Evolutionary conservation across 2,329 filamentous ascomycete genomes (phyloP), one percentile per base, ranked within the genome.

Genomic region (Graphilbum ipis-grandicollis): DNA sequence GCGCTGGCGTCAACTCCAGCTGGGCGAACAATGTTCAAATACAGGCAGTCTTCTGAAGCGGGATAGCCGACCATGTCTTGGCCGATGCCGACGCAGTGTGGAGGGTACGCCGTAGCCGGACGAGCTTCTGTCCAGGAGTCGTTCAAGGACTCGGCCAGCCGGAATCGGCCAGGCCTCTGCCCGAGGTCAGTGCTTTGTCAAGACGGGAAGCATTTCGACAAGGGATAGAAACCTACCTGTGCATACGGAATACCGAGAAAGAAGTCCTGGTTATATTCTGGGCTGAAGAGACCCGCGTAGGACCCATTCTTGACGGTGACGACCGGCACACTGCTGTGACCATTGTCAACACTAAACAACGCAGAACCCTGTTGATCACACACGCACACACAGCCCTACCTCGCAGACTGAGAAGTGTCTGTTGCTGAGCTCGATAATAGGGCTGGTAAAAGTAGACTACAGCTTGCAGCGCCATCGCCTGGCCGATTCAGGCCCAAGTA

Each of bases 21-120:
- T 0, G 71, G 69, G 4, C 72, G 62, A 19, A 78, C 56, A 8
- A 79, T 60, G 44, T 76, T 78, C 41, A 78, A 53, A 32, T 68
- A 72, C 4, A 78, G 57, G 42, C 74, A 78, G 46, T 75, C 66
- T 46, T 77, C 73, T 10, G 57, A 48, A 23, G 44, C 31, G 9
- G 41, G 34, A 37, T 43, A 40, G 29, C 41, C 40, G 9, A 32
- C 32, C 43, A 50, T 45, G 25, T 52, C 50, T 9, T 17, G 33
- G 14, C 65, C 65, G 37, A 68, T 69, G n/a, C 63, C 63, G 26
- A 65, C 55, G 43, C 65, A 70, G 36, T 61, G 55, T 6, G 55
- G 50, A 0, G 59, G 56, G 40, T 67, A 66, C 12, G 56, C 44
- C 1, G 52, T 62, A 2, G 65, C 66, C 40, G 58, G 50, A 14